Base-by-base conservation (phyloP, 2,329 filamentous ascomycete genomes). In the Aspergillus jensenii region DNA sequence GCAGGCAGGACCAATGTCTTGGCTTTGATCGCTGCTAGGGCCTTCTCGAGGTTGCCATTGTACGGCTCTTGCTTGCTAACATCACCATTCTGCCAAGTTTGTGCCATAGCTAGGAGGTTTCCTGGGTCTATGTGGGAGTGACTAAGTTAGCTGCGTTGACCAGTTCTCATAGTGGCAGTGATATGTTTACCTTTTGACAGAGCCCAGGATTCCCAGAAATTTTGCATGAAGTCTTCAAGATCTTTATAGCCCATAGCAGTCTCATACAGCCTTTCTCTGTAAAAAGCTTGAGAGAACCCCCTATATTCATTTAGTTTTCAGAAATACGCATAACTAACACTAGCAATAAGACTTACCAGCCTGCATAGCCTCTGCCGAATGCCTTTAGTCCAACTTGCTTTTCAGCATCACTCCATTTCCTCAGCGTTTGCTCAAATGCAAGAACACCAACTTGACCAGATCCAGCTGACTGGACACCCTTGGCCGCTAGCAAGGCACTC, bases 281-380 rank as follows among this genome's bases (percentile, higher is more conserved):
- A 93, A 67, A 93, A 93, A 0, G 88, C 82, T 67, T 93, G 90
- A 52, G 86, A 89, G 66, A 93, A 90, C 0, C 90, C 90, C 90
- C 86, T 78, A 40, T 57, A 52, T 25, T 23, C 45, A 15, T 17
- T 33, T 11, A 7, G 43, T 17, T 33, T 33, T 53, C 40, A 54
- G 56, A 15, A 37, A 15, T 27, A n/a, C 5, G 43, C 4, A 8
- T 6, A n/a, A 17, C 9, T 3, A 43, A 19, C 12, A 33, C 15
- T 11, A 7, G 2, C 23, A 27, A 39, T 27, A 17, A 8, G 17
- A 45, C 74, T 67, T 63, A 77, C 78, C 84, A 95, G 0, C 90
- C 90, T 1, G 90, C 89, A 72, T 95, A 95, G 0, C 87, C 90
- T 45, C 89, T 81, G 0, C 83, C 89, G 56, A 93, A 83, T 0